A percentile compares a stretch with the other conserved stretches of the same genome.
These are phyloP conservation scores for Ogataea sp. DNA, from an alignment of 805 yeast species.

Conservation along the genomic window DNA sequence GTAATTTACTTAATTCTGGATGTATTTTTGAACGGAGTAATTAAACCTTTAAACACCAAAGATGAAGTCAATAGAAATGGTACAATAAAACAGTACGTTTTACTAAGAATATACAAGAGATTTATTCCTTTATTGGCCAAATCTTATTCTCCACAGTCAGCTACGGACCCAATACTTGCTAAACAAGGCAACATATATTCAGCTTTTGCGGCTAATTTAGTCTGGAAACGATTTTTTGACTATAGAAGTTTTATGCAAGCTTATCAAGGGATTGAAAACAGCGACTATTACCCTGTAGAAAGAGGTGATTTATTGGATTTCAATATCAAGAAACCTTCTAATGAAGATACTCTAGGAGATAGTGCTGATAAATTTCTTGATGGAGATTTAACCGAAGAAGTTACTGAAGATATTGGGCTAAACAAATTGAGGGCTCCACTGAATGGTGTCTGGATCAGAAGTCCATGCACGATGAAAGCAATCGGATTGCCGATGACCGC, in stretches of 20 bases:
- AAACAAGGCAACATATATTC: conserved; percentile 6
- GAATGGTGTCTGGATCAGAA: conserved; percentile 16
- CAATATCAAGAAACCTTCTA: not conserved
- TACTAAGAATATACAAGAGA: conserved; percentile 11
- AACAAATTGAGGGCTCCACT: not conserved
- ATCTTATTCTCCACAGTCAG: conserved; percentile 14
- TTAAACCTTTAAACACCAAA: conserved; percentile 25
- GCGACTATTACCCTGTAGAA: conserved; percentile 13
- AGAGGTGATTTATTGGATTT: not conserved
- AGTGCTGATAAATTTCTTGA: not conserved
- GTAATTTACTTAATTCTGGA: conserved; percentile 16
- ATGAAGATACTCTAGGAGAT: not conserved
- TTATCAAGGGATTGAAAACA: conserved; percentile 27
- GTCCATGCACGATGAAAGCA: conserved; percentile 27
- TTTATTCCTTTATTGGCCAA: conserved; percentile 11
- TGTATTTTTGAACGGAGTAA: conserved; percentile 17
- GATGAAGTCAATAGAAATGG: conserved; percentile 21
- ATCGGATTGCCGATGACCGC: conserved; percentile 5
- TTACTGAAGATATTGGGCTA: not conserved
- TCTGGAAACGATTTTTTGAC: conserved; percentile 24
- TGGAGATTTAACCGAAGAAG: not conserved
- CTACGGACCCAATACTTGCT: no score
- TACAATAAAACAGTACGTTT: conserved; percentile 18
- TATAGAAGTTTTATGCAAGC: conserved; percentile 24
- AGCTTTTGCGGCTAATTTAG: conserved; percentile 21